Evolutionary conservation across 305 asterid genomes (phyloP), one percentile per base, ranked within the genome.

Genomic region (Fraxinus baroniana): DNA sequence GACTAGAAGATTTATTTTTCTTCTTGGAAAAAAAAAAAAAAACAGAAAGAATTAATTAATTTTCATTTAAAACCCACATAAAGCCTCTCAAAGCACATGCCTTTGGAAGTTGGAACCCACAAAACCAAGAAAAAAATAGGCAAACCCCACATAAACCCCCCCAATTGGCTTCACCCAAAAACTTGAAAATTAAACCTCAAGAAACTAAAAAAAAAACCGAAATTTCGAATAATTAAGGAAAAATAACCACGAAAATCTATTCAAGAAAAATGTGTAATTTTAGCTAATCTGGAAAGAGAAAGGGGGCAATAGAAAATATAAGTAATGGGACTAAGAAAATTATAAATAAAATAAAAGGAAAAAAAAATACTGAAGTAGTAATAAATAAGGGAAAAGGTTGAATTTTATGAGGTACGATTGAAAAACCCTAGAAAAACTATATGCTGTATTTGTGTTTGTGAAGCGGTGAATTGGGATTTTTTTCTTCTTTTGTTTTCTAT

Each of bases 31-130:
- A 30, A 70, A 26, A 28, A 28, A 26, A 32, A 32, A 4, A 5
- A 33, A 64, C 3, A 71, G 22, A 15, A n/a, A 15, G 1, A 5
- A 12, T 60, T 55, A n/a, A 55, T 70, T 70, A 9, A 13, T 71
- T 33, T 70, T 32, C 76, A 71, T 36, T 32, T 32, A 71, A 71
- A 71, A 71, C 76, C 76, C 76, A 71, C 76, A 24, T 28, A 71
- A 71, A 71, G 26, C 76, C 76, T 33, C 76, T 32, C 26, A 71
- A 32, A 71, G 76, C 3, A 15, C 76, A 71, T 71, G 46, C 44
- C 76, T 32, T 71, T 71, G 22, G 76, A 71, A 71, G 46, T 71
- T 71, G 22, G 76, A 71, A 71, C 76, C 76, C 76, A 30, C 76
- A 71, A 32, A 71, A 71, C 76, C 41, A 30, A 71, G 76, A 30